Evolutionary conservation across 768 basidiomycete genomes (phyloP), one percentile per base, ranked within the genome.

Genomic region (Collybia sordida): DNA sequence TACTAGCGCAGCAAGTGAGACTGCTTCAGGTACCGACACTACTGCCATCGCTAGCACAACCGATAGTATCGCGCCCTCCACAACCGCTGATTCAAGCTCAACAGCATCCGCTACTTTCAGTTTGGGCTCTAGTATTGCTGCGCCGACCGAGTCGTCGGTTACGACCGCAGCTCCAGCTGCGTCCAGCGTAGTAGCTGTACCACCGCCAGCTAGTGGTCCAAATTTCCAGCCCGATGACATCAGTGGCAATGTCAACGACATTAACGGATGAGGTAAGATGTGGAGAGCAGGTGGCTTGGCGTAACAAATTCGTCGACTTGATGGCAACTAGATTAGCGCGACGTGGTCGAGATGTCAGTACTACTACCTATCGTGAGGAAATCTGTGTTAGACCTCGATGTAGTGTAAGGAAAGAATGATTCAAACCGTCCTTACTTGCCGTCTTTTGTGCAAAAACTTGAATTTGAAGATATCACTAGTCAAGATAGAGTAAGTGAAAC

Each of bases 181-280:
- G 14, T 50, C 34, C 15, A 14, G 45, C 7, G 47, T 23, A 22
- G 44, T 37, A n/a, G 41, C 47, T 22, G 40, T 19, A 24, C 38
- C 54, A 19, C 35, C 58, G 36, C 35, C 50, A 15, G 50, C 45
- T 28, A 50, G 12, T 11, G 53, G 48, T 22, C 48, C 46, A 49
- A 57, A 58, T 49, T 23, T 47, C 52, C 58, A 63, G 36, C 62
- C 63, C 27, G 52, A 51, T 45, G 63, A 60, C 42, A 64, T 68
- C 23, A 59, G 59, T 42, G 67, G 66, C 28, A 58, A 66, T 45
- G 59, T 65, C 28, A 67, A 65, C 52, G 65, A 65, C 58, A 58
- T 64, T 23, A 51, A 57, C 21, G 66, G 67, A 39, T 54, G 63
- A 24, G 9, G 11, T 11, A 7, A 31, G 31, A 6, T 3, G 31